A percentile compares a stretch with the other conserved stretches of the same genome.
phyloP scores from a whole-genome alignment of 371 early-diverging fungal genomes.

The Mortierella sp. region DNA sequence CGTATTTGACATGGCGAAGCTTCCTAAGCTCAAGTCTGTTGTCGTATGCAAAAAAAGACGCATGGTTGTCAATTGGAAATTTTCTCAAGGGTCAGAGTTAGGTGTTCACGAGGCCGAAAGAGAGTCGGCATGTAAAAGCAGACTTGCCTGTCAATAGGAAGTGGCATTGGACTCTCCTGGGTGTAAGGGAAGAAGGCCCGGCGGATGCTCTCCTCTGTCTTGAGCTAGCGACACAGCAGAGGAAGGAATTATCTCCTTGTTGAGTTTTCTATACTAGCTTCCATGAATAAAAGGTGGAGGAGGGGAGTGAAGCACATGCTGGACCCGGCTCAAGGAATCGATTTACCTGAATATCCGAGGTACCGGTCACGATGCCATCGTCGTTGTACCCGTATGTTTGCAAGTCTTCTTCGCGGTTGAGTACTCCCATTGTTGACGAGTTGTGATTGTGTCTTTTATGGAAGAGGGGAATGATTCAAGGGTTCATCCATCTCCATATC shows the following conservation, averaged over 20 bases:
- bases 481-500: neutral
- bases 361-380: constrained; percentile 65
- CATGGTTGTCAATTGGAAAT: neutral
- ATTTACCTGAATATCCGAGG: constrained; percentile 69
- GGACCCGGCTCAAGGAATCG: neutral
- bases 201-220: constrained; percentile 37
- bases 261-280: constrained; percentile 47
- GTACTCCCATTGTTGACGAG: constrained; percentile 46
- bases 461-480: neutral
- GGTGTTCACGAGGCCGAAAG: neutral
- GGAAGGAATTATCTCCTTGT: neutral
- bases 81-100: neutral
- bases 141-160: constrained; percentile 34
- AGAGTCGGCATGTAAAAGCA: neutral
- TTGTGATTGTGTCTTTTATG: neutral
- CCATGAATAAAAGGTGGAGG: constrained; percentile 56
- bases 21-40: constrained; percentile 65
- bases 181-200: constrained; percentile 41
- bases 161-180: constrained; percentile 43
- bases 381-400: constrained; percentile 55
- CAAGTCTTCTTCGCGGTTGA: constrained; percentile 31
- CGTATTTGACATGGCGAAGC: constrained; percentile 70
- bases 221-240: constrained; percentile 33
- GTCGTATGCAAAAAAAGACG: neutral
- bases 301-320: constrained; percentile 36